These are phyloP conservation scores for Rhodofomes roseus DNA, from an alignment of 1,284 basidiomycete species.

Conservation along the genomic window DNA sequence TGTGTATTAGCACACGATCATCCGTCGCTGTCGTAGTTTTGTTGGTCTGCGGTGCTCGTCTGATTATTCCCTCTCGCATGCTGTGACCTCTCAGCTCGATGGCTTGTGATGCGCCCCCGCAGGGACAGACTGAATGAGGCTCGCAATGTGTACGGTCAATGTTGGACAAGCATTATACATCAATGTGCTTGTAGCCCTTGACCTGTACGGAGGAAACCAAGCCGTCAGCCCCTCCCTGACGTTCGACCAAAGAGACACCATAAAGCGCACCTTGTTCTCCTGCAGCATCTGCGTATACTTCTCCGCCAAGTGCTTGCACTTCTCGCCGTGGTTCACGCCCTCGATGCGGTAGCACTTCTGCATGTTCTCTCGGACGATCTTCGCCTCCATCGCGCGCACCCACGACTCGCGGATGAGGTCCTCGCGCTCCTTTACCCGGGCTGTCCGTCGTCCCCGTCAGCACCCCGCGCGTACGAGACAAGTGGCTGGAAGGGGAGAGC, in stretches of 20 bases:
- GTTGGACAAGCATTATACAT: slow-evolving; percentile 23
- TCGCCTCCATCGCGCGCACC: slow-evolving; percentile 92
- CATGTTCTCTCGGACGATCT: slow-evolving; percentile 87
- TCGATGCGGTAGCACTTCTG: slow-evolving; percentile 90
- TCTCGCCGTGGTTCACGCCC: slow-evolving; percentile 89
- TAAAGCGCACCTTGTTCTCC: slow-evolving; percentile 76
- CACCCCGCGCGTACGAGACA: neutral
- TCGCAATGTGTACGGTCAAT: neutral
- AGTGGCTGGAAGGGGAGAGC: slow-evolving; percentile 2
- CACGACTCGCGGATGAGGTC: slow-evolving; percentile 87
- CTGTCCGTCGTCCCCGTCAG: slow-evolving; percentile 30
- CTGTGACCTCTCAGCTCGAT: neutral
- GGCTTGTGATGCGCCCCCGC: neutral
- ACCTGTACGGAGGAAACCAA: slow-evolving; percentile 20
- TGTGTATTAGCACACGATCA: neutral
- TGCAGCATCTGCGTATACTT: slow-evolving; percentile 82
- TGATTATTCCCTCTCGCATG: neutral
- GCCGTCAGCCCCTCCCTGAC: neutral
- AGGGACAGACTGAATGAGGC: neutral
- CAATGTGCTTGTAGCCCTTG: slow-evolving; percentile 37
- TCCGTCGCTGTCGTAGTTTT: neutral
- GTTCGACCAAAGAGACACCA: neutral
- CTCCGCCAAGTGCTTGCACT: slow-evolving; percentile 84
- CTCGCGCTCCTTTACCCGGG: slow-evolving; percentile 67
- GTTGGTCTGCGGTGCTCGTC: neutral